Evolutionary conservation across 2,329 filamentous ascomycete species (phyloP).

Genomic region (Cladosporium cucumerinum): DNA sequence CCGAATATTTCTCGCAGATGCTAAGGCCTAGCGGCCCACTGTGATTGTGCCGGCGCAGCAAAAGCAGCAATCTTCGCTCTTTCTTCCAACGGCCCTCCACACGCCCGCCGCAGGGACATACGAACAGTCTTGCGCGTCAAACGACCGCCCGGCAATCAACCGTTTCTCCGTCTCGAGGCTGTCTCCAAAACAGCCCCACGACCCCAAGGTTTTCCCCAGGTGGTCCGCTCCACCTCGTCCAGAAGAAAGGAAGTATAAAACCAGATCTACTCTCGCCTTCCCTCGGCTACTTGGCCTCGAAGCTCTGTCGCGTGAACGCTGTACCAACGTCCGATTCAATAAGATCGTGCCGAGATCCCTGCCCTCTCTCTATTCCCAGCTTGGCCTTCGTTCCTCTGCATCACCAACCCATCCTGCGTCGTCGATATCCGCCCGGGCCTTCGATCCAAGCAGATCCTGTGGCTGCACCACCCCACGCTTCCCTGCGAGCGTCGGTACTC

Average conservation of each 20-base stretch:
- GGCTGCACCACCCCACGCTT: conserved; percentile 5
- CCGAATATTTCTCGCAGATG: conserved; percentile 2
- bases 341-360: background rate
- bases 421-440: conserved; percentile 1
- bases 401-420: background rate
- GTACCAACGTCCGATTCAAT: background rate
- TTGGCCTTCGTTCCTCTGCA: conserved; percentile 11
- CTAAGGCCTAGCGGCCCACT: background rate
- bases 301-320: background rate
- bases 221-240: background rate
- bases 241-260: conserved; percentile 9
- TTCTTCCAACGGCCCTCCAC: conserved; percentile 4
- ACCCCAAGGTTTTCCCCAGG: conserved; percentile 1
- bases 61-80: background rate
- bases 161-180: background rate
- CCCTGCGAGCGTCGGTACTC: background rate
- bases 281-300: conserved; percentile 8
- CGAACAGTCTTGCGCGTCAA: conserved; percentile 8
- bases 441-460: conserved; percentile 10
- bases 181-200: background rate
- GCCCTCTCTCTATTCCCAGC: background rate
- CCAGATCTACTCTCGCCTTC: background rate
- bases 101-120: background rate
- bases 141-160: background rate
- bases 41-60: background rate